Conservation (phyloP, 2,329 filamentous ascomycete species). For the Xylariales sp. region DNA sequence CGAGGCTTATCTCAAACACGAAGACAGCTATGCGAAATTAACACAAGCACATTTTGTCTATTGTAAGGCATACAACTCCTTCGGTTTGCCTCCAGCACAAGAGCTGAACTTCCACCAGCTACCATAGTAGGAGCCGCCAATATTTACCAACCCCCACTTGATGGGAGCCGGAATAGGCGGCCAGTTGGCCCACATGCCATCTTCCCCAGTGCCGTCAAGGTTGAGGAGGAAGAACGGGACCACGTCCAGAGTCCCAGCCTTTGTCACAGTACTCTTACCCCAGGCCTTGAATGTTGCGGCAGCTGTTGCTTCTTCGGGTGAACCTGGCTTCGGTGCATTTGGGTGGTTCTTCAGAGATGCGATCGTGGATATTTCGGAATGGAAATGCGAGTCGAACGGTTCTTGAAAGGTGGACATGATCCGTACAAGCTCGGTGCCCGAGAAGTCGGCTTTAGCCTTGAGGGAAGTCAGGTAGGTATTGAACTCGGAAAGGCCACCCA, state of each 20-base stretch:
- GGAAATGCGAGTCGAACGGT: slow-evolving; percentile 50
- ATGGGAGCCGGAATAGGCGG: slow-evolving; percentile 59
- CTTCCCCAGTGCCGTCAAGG: slow-evolving; percentile 54
- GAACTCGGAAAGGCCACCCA: slow-evolving; percentile 46
- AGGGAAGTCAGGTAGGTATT: slow-evolving; percentile 45
- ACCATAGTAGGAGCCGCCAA: slow-evolving; percentile 51
- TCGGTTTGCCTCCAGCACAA: slow-evolving; percentile 48
- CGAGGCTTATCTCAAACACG: too few relatives aligned
- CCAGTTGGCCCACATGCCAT: slow-evolving; percentile 57
- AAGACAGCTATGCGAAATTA: too few relatives aligned
- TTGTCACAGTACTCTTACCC: slow-evolving; percentile 60
- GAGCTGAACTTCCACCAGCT: slow-evolving; percentile 63
- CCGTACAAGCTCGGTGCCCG: slow-evolving; percentile 37
- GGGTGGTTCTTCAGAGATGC: slow-evolving; percentile 44
- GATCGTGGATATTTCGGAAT: slow-evolving; percentile 50
- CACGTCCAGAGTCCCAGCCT: slow-evolving; percentile 54
- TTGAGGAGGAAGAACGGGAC: slow-evolving; percentile 63
- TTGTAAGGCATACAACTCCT: slow-evolving; percentile 47
- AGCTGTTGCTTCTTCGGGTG: slow-evolving; percentile 40
- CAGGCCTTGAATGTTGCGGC: slow-evolving; percentile 51
- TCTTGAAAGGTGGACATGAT: slow-evolving; percentile 48
- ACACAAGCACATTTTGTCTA: too few relatives aligned
- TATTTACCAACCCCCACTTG: slow-evolving; percentile 54
- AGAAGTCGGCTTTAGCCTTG: slow-evolving; percentile 36
- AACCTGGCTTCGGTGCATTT: slow-evolving; percentile 42